Percentiles rank a stretch among this genome's conserved stretches.
Conservation (phyloP, 345 rosid genomes). For the Ailanthus altissimus region DNA sequence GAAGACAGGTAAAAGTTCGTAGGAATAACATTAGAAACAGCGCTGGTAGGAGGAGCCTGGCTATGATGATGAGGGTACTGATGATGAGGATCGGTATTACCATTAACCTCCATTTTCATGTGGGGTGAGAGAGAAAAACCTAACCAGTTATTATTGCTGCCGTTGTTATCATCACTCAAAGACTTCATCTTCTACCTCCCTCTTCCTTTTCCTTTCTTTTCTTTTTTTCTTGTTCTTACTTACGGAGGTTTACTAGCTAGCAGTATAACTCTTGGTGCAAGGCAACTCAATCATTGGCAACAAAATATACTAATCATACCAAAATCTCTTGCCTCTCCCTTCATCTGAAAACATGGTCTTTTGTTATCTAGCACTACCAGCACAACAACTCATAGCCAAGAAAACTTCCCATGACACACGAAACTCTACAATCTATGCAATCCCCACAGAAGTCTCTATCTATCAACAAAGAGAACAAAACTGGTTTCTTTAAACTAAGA, state of each 20-base stretch:
- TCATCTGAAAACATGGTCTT: constrained; percentile 29
- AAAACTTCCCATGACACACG: constrained; percentile 7
- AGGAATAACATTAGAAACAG: constrained; percentile 36
- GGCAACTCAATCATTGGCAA: constrained; percentile 48
- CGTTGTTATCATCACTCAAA: constrained; percentile 42
- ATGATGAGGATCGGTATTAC: constrained; percentile 36
- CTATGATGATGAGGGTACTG: constrained; percentile 35
- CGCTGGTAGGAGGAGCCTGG: constrained; percentile 18
- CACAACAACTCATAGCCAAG: constrained; percentile 12
- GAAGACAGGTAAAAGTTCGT: constrained; percentile 44
- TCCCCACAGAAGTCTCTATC: constrained; percentile 15
- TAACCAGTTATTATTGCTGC: constrained; percentile 52
- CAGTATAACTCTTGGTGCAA: constrained; percentile 24
- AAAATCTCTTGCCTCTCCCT: constrained; percentile 27
- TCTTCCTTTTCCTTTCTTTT: constrained; percentile 3
- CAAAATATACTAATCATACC: constrained; percentile 42
- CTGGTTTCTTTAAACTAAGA: constrained; percentile 55
- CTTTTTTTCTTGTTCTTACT: background rate
- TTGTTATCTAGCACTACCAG: constrained; percentile 23
- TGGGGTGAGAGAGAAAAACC: constrained; percentile 77
- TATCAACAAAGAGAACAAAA: constrained; percentile 32
- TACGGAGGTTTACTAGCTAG: constrained; percentile 8
- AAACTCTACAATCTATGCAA: constrained; percentile 26
- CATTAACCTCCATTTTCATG: constrained; percentile 66
- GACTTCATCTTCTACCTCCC: constrained; percentile 43